phyloP scores from a whole-genome alignment of 1,139 yeast species.

The Pichia terricola region DNA sequence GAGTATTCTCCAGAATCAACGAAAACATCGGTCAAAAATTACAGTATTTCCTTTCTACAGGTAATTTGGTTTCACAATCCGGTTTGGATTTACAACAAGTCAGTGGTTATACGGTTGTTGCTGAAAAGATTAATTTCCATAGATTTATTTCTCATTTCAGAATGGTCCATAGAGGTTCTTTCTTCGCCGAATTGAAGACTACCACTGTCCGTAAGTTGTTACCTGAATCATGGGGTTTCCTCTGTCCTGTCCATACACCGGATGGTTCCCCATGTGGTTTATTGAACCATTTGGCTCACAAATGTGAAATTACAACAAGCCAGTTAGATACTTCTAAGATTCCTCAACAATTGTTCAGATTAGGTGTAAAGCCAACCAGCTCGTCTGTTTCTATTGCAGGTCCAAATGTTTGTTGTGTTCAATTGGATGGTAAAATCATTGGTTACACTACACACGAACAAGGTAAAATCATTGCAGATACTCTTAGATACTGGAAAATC shows the following conservation, averaged over 20 bases:
- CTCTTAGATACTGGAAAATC: constrained; percentile 88
- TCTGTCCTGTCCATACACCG: constrained; percentile 98
- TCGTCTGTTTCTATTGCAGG: constrained; percentile 65
- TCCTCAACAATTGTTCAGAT: constrained; percentile 53
- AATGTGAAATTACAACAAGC: constrained; percentile 76
- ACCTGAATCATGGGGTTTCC: constrained; percentile 98
- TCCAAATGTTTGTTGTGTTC: constrained; percentile 79
- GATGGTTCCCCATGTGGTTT: constrained; percentile 99
- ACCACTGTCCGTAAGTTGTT: constrained; percentile 92
- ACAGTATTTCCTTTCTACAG: constrained; percentile 91
- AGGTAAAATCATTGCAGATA: constrained; percentile 79
- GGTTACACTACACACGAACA: constrained; percentile 94
- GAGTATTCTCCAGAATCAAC: constrained; percentile 72
- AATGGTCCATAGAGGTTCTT: constrained; percentile 99
- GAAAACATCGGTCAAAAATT: constrained; percentile 92
- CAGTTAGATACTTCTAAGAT: constrained; percentile 67
- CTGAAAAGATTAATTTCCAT: constrained; percentile 94
- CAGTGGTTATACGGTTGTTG: constrained; percentile 96
- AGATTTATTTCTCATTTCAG: constrained; percentile 95
- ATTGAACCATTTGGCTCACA: constrained; percentile 91
- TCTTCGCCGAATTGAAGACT: constrained; percentile 95
- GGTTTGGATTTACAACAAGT: constrained; percentile 98
- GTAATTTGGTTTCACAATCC: constrained; percentile 92
- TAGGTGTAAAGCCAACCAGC: constrained; percentile 79
- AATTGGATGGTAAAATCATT: constrained; percentile 81